phyloP scores from a whole-genome alignment of 129 eudicot species.

The Cynara cardunculus region DNA sequence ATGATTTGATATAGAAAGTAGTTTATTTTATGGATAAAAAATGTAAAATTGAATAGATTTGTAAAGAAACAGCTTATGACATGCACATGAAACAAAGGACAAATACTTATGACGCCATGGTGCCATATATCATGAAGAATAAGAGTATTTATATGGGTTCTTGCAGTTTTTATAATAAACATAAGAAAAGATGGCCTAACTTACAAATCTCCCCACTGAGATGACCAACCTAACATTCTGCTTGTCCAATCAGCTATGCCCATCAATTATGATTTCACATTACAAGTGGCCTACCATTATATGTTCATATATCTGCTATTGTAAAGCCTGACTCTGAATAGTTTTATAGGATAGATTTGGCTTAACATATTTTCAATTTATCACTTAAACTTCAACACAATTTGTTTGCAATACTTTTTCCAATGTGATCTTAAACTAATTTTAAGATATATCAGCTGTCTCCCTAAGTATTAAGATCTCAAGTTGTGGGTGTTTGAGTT shows the following conservation, averaged over 20 bases:
- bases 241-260: not conserved
- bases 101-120: not conserved
- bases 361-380: too few relatives aligned
- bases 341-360: too few relatives aligned
- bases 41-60: too few relatives aligned
- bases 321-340: not conserved
- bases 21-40: too few relatives aligned
- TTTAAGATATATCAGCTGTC: too few relatives aligned
- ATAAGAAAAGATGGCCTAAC: not conserved
- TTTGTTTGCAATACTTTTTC: too few relatives aligned
- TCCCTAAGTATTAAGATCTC: too few relatives aligned
- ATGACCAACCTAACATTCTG: not conserved
- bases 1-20: too few relatives aligned
- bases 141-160: not conserved
- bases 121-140: not conserved
- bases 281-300: not conserved
- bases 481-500: constrained; percentile 58
- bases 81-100: too few relatives aligned
- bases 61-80: too few relatives aligned
- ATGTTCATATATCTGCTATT: not conserved
- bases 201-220: not conserved
- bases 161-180: not conserved
- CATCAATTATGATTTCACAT: not conserved
- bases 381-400: too few relatives aligned
- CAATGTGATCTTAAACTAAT: too few relatives aligned